Conservation (phyloP, 345 rosid species). For the Salix purpurea region DNA sequence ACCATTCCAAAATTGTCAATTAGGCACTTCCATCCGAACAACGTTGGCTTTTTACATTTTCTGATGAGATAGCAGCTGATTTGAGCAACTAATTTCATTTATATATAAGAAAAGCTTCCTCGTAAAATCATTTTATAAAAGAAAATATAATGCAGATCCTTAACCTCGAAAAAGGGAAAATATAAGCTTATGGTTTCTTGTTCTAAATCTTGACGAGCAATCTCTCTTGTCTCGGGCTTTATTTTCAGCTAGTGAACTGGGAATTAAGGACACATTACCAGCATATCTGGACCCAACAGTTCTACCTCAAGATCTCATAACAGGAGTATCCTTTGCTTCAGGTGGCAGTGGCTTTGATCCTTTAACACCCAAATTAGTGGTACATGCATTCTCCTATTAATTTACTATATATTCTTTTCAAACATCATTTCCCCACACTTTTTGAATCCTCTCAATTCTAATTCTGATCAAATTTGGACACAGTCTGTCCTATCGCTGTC, state of each 20-base stretch:
- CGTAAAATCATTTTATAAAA: too few relatives aligned
- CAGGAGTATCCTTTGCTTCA: conserved; percentile 69
- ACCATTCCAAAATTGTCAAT: too few relatives aligned
- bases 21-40: too few relatives aligned
- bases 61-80: too few relatives aligned
- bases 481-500: conserved; percentile 38
- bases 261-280: conserved; percentile 49
- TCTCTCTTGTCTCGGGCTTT: background rate
- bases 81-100: too few relatives aligned
- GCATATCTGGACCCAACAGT: conserved; percentile 51
- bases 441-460: background rate
- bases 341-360: conserved; percentile 63
- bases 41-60: too few relatives aligned
- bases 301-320: conserved; percentile 41
- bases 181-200: too few relatives aligned
- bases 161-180: too few relatives aligned
- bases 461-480: background rate
- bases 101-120: too few relatives aligned
- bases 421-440: background rate
- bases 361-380: conserved; percentile 38
- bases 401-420: background rate
- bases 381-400: background rate
- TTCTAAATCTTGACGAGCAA: background rate
- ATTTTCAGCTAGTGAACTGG: conserved; percentile 49
- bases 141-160: too few relatives aligned